A percentile compares a stretch with the other conserved stretches of the same genome.
phyloP scores from a whole-genome alignment of 208 protist genomes.

The Sergeia podlipaevii region DNA sequence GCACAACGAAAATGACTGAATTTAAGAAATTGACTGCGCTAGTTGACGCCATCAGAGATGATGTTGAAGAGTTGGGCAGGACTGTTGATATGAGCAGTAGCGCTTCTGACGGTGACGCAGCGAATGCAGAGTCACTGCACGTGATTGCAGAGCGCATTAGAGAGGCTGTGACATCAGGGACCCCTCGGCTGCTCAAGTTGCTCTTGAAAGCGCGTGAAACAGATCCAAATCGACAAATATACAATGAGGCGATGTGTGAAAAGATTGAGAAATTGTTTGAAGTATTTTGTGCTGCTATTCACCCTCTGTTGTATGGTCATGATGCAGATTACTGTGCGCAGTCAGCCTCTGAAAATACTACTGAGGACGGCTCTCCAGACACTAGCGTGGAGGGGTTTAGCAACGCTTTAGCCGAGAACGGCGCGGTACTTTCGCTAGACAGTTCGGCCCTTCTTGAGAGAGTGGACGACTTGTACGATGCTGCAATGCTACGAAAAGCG shows the following conservation, averaged over 20 bases:
- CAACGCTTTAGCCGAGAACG: no score
- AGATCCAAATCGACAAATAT: slow-evolving; percentile 82
- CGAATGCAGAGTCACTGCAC: background rate
- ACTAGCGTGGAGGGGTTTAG: no score
- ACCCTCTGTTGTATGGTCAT: background rate
- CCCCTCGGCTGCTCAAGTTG: slow-evolving; percentile 61
- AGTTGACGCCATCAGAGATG: slow-evolving; percentile 21
- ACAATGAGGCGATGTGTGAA: slow-evolving; percentile 87
- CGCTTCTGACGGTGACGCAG: background rate
- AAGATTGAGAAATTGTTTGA: slow-evolving; percentile 73
- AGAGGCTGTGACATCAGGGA: slow-evolving; percentile 15
- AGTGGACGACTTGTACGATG: slow-evolving; percentile 34
- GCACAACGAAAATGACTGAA: slow-evolving; percentile 58
- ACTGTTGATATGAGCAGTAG: background rate
- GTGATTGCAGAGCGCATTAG: slow-evolving; percentile 16
- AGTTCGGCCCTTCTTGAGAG: slow-evolving; percentile 21
- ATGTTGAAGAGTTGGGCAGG: slow-evolving; percentile 14
- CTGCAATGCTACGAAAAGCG: slow-evolving; percentile 36
- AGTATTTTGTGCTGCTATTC: slow-evolving; percentile 19
- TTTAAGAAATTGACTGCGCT: slow-evolving; percentile 59
- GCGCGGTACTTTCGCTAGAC: slow-evolving; percentile 18
- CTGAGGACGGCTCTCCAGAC: no score
- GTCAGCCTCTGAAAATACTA: no score
- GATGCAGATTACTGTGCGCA: no score
- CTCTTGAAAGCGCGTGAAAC: slow-evolving; percentile 63